These are phyloP conservation scores for Aspergillus sp. DNA, from an alignment of 2,329 filamentous ascomycete genomes.

Conservation along the genomic window DNA sequence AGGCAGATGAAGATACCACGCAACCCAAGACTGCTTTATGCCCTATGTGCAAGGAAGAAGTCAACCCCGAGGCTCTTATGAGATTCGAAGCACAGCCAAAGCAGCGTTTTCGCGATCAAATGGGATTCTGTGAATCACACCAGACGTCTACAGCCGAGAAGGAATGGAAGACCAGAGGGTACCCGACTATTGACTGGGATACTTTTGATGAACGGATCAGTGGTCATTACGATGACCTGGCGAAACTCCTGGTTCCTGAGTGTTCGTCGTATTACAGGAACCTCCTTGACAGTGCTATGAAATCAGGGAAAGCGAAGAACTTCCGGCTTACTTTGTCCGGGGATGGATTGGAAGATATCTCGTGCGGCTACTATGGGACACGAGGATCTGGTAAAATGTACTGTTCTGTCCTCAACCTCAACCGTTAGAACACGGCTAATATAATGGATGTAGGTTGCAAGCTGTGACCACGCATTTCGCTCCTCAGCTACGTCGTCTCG, in stretches of 20 bases:
- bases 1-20: conserved; percentile 8
- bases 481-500: conserved; percentile 53
- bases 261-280: conserved; percentile 54
- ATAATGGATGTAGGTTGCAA: conserved; percentile 35
- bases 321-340: conserved; percentile 48
- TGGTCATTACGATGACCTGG: conserved; percentile 50
- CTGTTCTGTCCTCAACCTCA: conserved; percentile 20
- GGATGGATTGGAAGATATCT: conserved; percentile 48
- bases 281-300: conserved; percentile 49
- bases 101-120: conserved; percentile 30
- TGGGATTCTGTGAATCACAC: conserved; percentile 58
- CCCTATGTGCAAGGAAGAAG: conserved; percentile 59
- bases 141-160: conserved; percentile 48
- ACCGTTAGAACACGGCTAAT: conserved; percentile 3
- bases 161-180: conserved; percentile 49
- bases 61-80: conserved; percentile 51
- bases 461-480: conserved; percentile 58
- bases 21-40: conserved; percentile 41
- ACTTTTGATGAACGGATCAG: conserved; percentile 53
- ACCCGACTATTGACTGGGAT: conserved; percentile 67
- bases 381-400: conserved; percentile 66
- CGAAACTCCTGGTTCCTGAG: conserved; percentile 50
- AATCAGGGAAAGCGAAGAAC: conserved; percentile 53
- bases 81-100: conserved; percentile 39
- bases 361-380: conserved; percentile 77